Percentiles rank a stretch among this genome's conserved stretches.
Conservation (phyloP, 179 eudicot species). For the Silene noctiflora region DNA sequence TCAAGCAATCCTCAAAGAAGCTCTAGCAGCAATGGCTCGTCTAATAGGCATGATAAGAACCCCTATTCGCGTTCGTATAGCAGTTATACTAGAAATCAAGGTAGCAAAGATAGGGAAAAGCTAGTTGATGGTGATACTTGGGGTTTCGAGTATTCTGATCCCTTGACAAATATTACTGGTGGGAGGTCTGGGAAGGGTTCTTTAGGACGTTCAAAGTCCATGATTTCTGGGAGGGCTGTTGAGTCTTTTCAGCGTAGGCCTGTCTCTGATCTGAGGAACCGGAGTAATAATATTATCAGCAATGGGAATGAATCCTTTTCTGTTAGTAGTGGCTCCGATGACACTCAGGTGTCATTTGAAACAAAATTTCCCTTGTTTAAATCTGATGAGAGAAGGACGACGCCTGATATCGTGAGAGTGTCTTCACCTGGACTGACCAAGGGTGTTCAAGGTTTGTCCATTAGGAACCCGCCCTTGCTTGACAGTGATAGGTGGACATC, state of each 20-base stretch:
- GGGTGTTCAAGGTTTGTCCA: constrained; percentile 54
- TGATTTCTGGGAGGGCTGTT: constrained; percentile 46
- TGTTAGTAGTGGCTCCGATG: constrained; percentile 28
- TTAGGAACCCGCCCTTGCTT: constrained; percentile 40
- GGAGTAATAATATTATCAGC: constrained; percentile 27
- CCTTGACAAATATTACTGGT: constrained; percentile 36
- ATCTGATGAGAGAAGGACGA: constrained; percentile 50
- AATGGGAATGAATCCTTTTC: constrained; percentile 33
- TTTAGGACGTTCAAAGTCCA: constrained; percentile 69
- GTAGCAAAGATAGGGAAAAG: constrained; percentile 52
- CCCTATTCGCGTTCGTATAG: constrained; percentile 41
- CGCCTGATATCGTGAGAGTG: constrained; percentile 50
- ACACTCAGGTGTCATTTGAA: constrained; percentile 53
- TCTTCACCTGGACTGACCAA: constrained; percentile 63
- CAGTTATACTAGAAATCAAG: constrained; percentile 55
- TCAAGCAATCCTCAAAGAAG: constrained; percentile 54
- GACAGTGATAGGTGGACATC: constrained; percentile 75
- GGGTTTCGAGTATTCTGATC: constrained; percentile 50
- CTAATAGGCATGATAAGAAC: constrained; percentile 35
- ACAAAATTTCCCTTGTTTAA: constrained; percentile 68
- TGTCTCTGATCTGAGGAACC: constrained; percentile 33
- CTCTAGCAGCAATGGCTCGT: constrained; percentile 51
- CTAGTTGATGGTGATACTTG: constrained; percentile 39
- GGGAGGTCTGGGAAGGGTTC: constrained; percentile 50
- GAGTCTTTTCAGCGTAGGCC: constrained; percentile 45